Conservation (phyloP, 192 early-diverging fungal genomes). For the Pilaira anomala region DNA sequence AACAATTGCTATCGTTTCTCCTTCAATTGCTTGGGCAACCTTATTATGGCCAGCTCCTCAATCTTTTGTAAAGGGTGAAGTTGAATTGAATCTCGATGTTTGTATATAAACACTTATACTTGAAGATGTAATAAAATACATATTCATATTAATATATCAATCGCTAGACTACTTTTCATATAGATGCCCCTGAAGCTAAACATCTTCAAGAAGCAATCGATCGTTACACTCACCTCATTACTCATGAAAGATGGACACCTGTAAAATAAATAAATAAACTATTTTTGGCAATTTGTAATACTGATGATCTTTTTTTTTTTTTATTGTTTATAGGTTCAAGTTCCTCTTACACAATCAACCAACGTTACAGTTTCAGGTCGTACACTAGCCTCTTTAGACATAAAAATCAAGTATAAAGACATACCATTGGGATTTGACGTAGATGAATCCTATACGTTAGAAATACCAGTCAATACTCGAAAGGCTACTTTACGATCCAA, state of each 20-base stretch:
- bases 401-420: slow-evolving; percentile 45
- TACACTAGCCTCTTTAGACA: slow-evolving; percentile 27
- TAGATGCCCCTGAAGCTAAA: slow-evolving; percentile 19
- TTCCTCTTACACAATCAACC: not conserved
- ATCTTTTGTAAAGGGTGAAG: slow-evolving; percentile 13
- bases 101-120: not conserved
- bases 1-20: too few relatives aligned
- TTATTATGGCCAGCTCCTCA: slow-evolving; percentile 29
- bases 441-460: slow-evolving; percentile 72
- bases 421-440: slow-evolving; percentile 51
- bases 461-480: slow-evolving; percentile 44
- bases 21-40: too few relatives aligned
- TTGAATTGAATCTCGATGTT: slow-evolving; percentile 13
- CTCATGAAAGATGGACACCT: slow-evolving; percentile 33
- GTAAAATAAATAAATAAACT: slow-evolving; percentile 5
- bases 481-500: slow-evolving; percentile 56
- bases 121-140: not conserved
- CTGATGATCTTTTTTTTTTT: not conserved
- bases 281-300: not conserved
- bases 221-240: slow-evolving; percentile 33
- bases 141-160: not conserved
- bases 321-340: slow-evolving; percentile 18
- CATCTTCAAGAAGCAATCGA: slow-evolving; percentile 26
- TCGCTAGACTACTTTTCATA: slow-evolving; percentile 24
- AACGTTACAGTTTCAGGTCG: not conserved